Conservation (phyloP, 208 protist species). For the Trypanosoma cruzi region DNA sequence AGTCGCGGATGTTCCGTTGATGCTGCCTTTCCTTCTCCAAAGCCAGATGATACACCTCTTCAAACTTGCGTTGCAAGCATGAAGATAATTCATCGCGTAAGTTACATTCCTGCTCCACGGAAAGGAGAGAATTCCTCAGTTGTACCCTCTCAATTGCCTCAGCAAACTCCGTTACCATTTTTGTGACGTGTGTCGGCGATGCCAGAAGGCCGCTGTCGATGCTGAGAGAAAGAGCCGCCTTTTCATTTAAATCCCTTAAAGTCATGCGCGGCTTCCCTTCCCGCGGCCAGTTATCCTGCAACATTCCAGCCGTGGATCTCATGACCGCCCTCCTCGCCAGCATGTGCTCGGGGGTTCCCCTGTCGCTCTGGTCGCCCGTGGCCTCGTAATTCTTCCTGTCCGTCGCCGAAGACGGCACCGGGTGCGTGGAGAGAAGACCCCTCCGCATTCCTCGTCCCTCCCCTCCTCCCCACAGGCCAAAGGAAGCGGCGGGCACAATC, state of each 20-base stretch:
- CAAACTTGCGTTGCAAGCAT: background rate
- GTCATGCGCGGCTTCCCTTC: background rate
- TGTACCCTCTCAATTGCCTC: background rate
- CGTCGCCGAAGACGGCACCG: background rate
- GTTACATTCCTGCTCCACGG: background rate
- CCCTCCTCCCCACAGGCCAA: background rate
- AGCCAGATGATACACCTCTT: constrained; percentile 4
- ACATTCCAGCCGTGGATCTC: background rate
- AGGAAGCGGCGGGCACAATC: background rate
- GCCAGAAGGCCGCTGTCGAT: background rate
- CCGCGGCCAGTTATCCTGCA: background rate
- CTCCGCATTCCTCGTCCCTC: background rate
- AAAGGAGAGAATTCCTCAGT: background rate
- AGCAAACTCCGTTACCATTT: background rate
- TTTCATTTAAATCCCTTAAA: background rate
- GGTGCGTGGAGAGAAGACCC: background rate
- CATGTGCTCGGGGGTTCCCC: background rate
- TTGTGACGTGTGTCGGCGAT: background rate
- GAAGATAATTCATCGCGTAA: background rate
- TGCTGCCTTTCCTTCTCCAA: background rate
- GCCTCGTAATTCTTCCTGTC: too few relatives aligned
- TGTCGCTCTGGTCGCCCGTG: too few relatives aligned
- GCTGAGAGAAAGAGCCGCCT: background rate
- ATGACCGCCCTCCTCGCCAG: background rate
- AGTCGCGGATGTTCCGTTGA: background rate